Conservation (phyloP, 2,329 filamentous ascomycete species). For the Coniosporium tulheliwenetii region DNA sequence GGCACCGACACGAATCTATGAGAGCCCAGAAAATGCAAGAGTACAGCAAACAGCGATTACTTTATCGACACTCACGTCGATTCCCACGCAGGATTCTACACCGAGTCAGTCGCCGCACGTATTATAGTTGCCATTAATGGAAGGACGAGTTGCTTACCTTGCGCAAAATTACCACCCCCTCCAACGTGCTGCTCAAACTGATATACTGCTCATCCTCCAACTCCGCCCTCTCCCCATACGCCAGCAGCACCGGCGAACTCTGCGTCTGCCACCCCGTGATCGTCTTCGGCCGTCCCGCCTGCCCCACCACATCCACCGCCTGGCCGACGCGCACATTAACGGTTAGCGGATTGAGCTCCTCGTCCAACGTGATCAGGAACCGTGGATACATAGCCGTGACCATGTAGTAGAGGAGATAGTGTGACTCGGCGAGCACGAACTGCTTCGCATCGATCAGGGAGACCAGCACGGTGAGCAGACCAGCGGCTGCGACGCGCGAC, state of each 20-base stretch:
- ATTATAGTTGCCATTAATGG: no score
- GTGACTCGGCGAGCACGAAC: constrained; percentile 54
- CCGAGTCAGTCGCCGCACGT: no score
- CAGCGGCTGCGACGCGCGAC: constrained; percentile 78
- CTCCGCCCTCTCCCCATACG: constrained; percentile 91
- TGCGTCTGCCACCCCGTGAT: constrained; percentile 99
- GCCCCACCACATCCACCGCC: constrained; percentile 93
- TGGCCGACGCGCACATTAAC: constrained; percentile 96
- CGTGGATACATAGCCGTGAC: constrained; percentile 93
- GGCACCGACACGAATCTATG: no score
- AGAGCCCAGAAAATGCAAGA: no score
- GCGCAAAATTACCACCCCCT: constrained; percentile 88
- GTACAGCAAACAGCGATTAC: no score
- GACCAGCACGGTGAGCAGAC: constrained; percentile 76
- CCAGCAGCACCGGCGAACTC: constrained; percentile 89
- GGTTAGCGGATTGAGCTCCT: constrained; percentile 81
- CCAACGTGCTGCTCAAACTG: constrained; percentile 74
- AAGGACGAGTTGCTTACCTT: constrained; percentile 55
- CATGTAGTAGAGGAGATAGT: constrained; percentile 95
- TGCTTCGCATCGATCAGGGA: constrained; percentile 93
- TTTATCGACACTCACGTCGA: no score
- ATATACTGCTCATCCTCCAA: constrained; percentile 97
- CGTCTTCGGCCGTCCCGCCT: constrained; percentile 93
- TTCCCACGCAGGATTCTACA: no score
- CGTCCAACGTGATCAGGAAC: constrained; percentile 91